Evolutionary conservation across 352 stramenopile genomes (phyloP), one percentile per base, ranked within the genome.

Genomic region (Elongisporangium prolatum): DNA sequence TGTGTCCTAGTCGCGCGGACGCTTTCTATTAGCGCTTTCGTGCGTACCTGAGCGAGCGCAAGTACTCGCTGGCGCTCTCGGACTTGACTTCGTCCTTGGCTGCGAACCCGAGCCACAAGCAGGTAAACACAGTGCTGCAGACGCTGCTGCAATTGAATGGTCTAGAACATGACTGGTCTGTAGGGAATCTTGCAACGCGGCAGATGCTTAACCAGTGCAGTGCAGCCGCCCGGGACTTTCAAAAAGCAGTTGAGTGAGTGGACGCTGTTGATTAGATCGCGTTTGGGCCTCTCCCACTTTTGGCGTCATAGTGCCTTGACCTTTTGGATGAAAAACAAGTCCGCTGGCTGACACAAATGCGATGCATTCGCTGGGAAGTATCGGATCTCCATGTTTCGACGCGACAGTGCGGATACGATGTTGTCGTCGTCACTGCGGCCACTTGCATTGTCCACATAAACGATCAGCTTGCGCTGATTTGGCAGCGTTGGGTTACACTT

Each of bases 51-150:
- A 89, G 79, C 56, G 80, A 93, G 60, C 73, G 84, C 65, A 93
- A 93, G 69, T 93, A 91, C 57, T 71, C 69, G 21, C 76, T 85
- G 53, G 84, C 84, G 9, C 61, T 93, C 25, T 77, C 74, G 7
- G 84, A 93, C 60, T 37, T 93, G 22, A 87, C 78, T 48, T 81
- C 76, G 28, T 86, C 84, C 21, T 64, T 93, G 13, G 64, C 80
- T 0, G 73, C 90, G 51, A 93, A 93, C 51, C 84, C 84, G 38
- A 86, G 67, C 58, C 91, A 89, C 68, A 93, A 89, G 50, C 83
- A 93, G 65, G 71, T 74, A 6, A 11, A 24, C 50, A 34, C 20
- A 16, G 20, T 21, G 4, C 0, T 56, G 14, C 17, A 8, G 24
- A 7, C 24, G 24, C 24, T 7, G 24, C 8, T 55, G 20, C 21